Conservation (phyloP, 2,329 filamentous ascomycete species). For the Neocucurbitaria cava region DNA sequence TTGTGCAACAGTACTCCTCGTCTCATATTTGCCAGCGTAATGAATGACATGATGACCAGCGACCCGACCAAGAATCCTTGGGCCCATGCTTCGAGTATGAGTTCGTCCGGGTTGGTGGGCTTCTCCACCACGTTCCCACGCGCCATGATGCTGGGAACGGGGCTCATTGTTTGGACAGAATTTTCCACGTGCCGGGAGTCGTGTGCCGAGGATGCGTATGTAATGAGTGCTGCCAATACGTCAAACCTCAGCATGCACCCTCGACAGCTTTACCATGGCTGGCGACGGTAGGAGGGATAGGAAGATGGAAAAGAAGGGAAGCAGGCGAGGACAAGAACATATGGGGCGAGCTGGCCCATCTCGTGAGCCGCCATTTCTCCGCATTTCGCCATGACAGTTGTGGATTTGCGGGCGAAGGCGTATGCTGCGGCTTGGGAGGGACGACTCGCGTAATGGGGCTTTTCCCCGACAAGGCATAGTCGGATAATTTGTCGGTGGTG, state of each 20-base stretch:
- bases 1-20: constrained; percentile 57
- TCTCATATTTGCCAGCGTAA: constrained; percentile 59
- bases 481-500: constrained; percentile 16
- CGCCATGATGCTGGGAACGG: constrained; percentile 14
- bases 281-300: constrained; percentile 8
- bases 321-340: constrained; percentile 7
- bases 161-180: constrained; percentile 28
- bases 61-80: constrained; percentile 51
- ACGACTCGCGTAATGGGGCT: constrained; percentile 22
- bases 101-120: constrained; percentile 39
- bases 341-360: constrained; percentile 18
- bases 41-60: constrained; percentile 57
- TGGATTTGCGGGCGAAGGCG: constrained; percentile 21
- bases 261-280: constrained; percentile 29
- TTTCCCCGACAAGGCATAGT: constrained; percentile 21
- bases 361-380: constrained; percentile 38
- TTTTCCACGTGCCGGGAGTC: constrained; percentile 19
- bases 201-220: constrained; percentile 26
- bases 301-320: constrained; percentile 4
- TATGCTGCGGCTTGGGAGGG: constrained; percentile 18
- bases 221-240: constrained; percentile 30
- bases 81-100: constrained; percentile 51
- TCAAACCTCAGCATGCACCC: constrained; percentile 15
- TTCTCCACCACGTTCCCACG: constrained; percentile 33
- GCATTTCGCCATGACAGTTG: constrained; percentile 36